Evolutionary conservation across 2,329 filamentous ascomycete genomes (phyloP).

Genomic region (Aureobasidium namibiae): DNA sequence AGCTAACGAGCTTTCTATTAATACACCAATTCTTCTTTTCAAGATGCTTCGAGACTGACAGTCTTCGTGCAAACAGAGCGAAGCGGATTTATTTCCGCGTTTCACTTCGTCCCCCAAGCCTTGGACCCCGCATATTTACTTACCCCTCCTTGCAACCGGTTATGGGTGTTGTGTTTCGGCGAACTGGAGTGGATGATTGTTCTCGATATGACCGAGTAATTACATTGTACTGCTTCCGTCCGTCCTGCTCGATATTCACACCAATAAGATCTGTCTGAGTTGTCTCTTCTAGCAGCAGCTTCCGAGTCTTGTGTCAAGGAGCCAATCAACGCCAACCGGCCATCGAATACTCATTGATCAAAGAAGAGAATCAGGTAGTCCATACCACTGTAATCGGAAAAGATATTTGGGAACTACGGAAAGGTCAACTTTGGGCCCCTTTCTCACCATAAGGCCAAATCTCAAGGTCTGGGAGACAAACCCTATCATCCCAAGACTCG

Average conservation of each 20-base stretch:
- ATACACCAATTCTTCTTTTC: not conserved
- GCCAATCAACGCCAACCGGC: not conserved
- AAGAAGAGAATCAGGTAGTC: not conserved
- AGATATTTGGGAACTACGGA: not conserved
- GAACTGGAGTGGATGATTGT: not conserved
- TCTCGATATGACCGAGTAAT: not conserved
- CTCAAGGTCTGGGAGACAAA: not conserved
- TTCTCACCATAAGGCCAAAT: not conserved
- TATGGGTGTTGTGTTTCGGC: not conserved
- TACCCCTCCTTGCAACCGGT: slow-evolving; percentile 8
- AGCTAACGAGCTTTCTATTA: not conserved
- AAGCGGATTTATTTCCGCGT: not conserved
- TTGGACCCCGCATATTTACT: not conserved
- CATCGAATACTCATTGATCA: not conserved
- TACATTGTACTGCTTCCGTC: not conserved
- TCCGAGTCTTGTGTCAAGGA: not conserved
- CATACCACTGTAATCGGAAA: not conserved
- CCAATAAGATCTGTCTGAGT: not conserved
- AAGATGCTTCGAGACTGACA: not conserved
- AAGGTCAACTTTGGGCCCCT: not conserved
- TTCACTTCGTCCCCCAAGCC: not conserved
- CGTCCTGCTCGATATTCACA: not conserved
- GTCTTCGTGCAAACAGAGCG: not conserved
- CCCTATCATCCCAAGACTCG: not conserved
- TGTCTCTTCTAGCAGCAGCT: not conserved